phyloP scores from a whole-genome alignment of 2,329 filamentous ascomycete species.

The Aspergillus pseudonomiae region DNA sequence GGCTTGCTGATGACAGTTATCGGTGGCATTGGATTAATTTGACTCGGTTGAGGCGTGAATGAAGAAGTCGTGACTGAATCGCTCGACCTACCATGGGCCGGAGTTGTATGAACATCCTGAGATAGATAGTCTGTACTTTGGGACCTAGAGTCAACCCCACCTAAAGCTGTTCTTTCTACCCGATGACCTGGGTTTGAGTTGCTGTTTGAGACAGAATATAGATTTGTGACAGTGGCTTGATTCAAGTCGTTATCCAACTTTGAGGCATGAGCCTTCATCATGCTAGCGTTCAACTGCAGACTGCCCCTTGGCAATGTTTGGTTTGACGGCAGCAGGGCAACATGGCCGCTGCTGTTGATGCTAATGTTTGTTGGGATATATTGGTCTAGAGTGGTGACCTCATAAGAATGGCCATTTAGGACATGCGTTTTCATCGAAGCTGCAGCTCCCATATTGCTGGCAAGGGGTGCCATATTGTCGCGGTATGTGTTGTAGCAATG shows the following conservation, averaged over 20 bases:
- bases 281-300: constrained; percentile 1
- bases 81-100: constrained; percentile 28
- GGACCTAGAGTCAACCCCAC: constrained; percentile 18
- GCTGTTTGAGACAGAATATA: background rate
- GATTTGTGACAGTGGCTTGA: background rate
- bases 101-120: constrained; percentile 22
- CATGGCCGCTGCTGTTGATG: constrained; percentile 7
- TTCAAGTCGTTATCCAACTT: background rate
- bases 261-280: background rate
- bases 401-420: constrained; percentile 13
- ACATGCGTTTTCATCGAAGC: constrained; percentile 23
- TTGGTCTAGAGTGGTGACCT: constrained; percentile 14
- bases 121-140: constrained; percentile 19
- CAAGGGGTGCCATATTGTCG: constrained; percentile 5
- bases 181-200: constrained; percentile 9
- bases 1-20: constrained; percentile 22
- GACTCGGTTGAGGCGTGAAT: constrained; percentile 25
- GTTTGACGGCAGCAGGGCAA: constrained; percentile 9
- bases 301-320: constrained; percentile 1
- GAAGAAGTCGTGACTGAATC: constrained; percentile 31
- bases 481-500: background rate
- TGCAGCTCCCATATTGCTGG: constrained; percentile 29
- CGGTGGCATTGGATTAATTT: constrained; percentile 32
- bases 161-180: background rate
- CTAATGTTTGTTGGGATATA: constrained; percentile 15